phyloP scores from a whole-genome alignment of 2,329 filamentous ascomycete species.

The Cryphonectria nitschkei region DNA sequence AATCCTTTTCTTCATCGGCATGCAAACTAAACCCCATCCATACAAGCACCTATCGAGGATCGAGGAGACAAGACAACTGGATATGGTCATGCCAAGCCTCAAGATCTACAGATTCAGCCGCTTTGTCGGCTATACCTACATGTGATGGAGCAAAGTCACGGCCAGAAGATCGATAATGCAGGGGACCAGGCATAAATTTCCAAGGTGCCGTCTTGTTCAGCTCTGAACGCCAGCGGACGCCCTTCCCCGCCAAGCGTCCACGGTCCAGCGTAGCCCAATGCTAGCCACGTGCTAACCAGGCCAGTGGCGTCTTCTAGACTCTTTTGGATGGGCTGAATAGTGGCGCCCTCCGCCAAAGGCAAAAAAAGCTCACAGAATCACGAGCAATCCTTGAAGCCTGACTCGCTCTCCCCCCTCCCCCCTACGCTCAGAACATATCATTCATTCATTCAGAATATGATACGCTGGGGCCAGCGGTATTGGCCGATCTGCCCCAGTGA shows the following conservation, averaged over 20 bases:
- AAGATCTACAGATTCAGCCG: background rate
- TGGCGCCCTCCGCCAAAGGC: background rate
- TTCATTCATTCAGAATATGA: background rate
- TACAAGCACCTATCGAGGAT: background rate
- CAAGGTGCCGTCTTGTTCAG: background rate
- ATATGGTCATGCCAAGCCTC: background rate
- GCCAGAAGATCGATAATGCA: too few species aligned
- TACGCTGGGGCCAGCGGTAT: background rate
- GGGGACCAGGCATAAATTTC: background rate
- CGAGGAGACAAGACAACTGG: background rate
- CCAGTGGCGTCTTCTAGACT: slow-evolving; percentile 13
- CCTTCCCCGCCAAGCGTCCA: background rate
- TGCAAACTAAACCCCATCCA: background rate
- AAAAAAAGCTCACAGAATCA: background rate
- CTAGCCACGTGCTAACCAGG: background rate
- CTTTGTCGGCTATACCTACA: background rate
- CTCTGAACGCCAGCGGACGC: background rate
- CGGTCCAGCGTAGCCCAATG: background rate
- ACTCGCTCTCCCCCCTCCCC: background rate
- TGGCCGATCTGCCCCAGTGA: background rate
- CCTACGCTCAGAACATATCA: background rate
- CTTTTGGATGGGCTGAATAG: background rate
- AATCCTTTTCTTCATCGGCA: background rate
- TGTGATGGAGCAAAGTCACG: too few species aligned
- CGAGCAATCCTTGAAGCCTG: background rate